Conservation (phyloP, 176 grass and related monocot genomes). For the Luzula sylvatica region DNA sequence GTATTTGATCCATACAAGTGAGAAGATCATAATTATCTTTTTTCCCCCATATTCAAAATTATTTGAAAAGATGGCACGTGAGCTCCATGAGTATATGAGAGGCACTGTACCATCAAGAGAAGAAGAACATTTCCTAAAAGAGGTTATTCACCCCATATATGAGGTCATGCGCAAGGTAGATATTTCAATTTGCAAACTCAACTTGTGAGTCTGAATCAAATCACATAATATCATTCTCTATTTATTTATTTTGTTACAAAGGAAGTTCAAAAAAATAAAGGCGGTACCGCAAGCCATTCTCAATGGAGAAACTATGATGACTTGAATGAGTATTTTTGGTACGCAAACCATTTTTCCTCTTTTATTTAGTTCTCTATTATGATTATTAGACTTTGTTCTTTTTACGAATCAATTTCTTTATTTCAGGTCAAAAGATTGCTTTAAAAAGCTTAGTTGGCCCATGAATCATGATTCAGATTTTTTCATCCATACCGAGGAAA, state of each 20-base stretch:
- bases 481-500: constrained; percentile 28
- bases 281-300: constrained; percentile 71
- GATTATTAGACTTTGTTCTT: background rate
- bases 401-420: constrained; percentile 15
- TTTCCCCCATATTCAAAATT: constrained; percentile 13
- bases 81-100: constrained; percentile 41
- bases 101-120: constrained; percentile 6
- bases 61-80: constrained; percentile 59
- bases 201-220: background rate
- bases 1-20: too few species aligned
- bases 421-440: constrained; percentile 72
- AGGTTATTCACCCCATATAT: constrained; percentile 69
- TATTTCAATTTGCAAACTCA: background rate
- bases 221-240: background rate
- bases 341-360: constrained; percentile 10
- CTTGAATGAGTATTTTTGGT: constrained; percentile 97
- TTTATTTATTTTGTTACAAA: constrained; percentile 23
- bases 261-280: constrained; percentile 59
- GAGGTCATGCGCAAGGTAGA: constrained; percentile 61
- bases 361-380: background rate
- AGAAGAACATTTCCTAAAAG: constrained; percentile 49
- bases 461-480: constrained; percentile 35
- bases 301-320: constrained; percentile 98
- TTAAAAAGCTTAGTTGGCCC: constrained; percentile 66
- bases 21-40: background rate